These are phyloP conservation scores for Dillenia turbinata DNA, from an alignment of 164 flowering plant genomes.

Conservation along the genomic window DNA sequence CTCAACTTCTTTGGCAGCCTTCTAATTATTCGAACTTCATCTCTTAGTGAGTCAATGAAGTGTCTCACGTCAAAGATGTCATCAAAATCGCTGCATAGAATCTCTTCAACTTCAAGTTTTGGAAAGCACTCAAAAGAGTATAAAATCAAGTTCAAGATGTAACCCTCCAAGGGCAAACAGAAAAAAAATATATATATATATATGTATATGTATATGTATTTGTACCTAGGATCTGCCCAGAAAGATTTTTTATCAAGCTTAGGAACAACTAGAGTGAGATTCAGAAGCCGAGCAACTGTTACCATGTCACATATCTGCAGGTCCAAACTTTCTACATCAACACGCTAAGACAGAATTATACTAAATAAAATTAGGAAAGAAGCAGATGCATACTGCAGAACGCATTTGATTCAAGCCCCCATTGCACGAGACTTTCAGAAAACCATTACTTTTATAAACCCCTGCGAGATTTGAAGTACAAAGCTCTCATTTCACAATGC, in stretches of 20 bases:
- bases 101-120: slow-evolving; percentile 1
- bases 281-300: slow-evolving; percentile 78
- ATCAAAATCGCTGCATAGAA: slow-evolving; percentile 67
- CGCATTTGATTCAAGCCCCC: slow-evolving; percentile 99
- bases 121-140: not conserved
- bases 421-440: slow-evolving; percentile 89
- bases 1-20: slow-evolving; percentile 70
- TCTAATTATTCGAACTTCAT: slow-evolving; percentile 77
- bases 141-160: not conserved
- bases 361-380: not conserved
- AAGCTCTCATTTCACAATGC: slow-evolving; percentile 6
- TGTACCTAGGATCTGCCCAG: slow-evolving; percentile 97
- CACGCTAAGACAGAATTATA: slow-evolving; percentile 1
- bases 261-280: slow-evolving; percentile 90
- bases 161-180: not conserved
- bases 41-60: slow-evolving; percentile 85
- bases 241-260: slow-evolving; percentile 96
- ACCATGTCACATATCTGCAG: slow-evolving; percentile 99
- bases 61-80: slow-evolving; percentile 85
- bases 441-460: slow-evolving; percentile 84
- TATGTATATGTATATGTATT: no score
- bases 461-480: slow-evolving; percentile 43
- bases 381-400: slow-evolving; percentile 64
- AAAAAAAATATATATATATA: not conserved
- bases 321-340: not conserved